Percentiles rank a stretch among this genome's conserved stretches.
Conservation (phyloP, 306 rosid genomes). For the Dryas alaskensis region DNA sequence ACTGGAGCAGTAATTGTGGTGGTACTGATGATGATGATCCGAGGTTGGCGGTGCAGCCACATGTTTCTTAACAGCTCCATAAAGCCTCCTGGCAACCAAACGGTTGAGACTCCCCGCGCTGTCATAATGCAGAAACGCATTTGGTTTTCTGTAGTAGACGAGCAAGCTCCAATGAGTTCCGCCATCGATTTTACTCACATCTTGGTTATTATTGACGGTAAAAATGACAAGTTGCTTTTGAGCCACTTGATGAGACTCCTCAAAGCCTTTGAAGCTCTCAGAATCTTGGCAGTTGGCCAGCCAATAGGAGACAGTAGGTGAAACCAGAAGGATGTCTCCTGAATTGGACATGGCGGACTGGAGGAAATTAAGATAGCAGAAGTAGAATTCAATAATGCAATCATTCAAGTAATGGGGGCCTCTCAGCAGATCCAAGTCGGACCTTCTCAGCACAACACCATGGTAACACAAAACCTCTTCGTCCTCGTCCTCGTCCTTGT, state of each 20-base stretch:
- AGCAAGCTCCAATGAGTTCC: conserved; percentile 22
- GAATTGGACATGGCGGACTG: no score
- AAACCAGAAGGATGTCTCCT: conserved; percentile 10
- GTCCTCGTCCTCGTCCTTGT: no score
- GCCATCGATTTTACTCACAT: conserved; percentile 1
- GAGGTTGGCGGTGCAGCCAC: no score
- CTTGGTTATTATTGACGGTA: conserved; percentile 10
- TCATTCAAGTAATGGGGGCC: conserved; percentile 12
- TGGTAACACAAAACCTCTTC: background rate
- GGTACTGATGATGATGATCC: no score
- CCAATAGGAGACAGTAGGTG: conserved; percentile 7
- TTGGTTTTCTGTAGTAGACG: conserved; percentile 14
- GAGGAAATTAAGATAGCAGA: conserved; percentile 1
- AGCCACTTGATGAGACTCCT: background rate
- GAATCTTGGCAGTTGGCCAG: background rate
- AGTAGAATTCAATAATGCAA: conserved; percentile 15
- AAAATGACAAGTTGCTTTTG: conserved; percentile 11
- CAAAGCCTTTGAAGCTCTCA: background rate
- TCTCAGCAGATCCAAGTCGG: conserved; percentile 1
- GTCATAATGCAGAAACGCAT: conserved; percentile 15
- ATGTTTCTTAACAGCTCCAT: conserved; percentile 1
- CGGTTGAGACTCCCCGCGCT: conserved; percentile 8
- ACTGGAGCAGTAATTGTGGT: no score
- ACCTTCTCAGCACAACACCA: background rate
- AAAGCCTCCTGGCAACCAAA: conserved; percentile 3